phyloP scores from a whole-genome alignment of 345 rosid genomes.

The Brassica incana region DNA sequence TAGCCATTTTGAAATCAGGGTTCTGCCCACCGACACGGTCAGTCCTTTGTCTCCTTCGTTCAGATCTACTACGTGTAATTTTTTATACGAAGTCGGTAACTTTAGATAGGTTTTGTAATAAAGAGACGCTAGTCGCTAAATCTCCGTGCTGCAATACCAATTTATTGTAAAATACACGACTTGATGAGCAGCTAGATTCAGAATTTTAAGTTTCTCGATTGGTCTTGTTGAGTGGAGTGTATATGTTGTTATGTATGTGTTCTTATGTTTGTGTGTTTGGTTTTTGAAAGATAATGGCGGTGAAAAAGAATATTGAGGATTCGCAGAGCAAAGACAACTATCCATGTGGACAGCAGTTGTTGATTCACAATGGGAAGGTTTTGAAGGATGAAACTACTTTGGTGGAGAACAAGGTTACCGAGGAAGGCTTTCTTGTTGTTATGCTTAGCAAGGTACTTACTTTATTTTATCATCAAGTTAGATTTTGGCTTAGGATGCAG shows the following conservation, averaged over 20 bases:
- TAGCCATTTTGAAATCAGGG: slow-evolving; percentile 92
- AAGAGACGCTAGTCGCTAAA: neutral
- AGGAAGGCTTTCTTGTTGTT: slow-evolving; percentile 94
- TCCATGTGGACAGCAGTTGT: slow-evolving; percentile 88
- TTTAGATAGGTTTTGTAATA: neutral
- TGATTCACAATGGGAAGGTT: slow-evolving; percentile 96
- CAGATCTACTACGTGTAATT: neutral
- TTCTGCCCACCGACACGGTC: slow-evolving; percentile 83
- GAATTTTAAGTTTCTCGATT: slow-evolving; percentile 8
- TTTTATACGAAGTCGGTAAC: neutral
- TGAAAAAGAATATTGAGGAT: slow-evolving; percentile 94
- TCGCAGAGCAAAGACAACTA: slow-evolving; percentile 87
- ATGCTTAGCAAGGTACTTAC: slow-evolving; percentile 91
- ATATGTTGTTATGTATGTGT: slow-evolving; percentile 63
- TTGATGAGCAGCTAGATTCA: slow-evolving; percentile 12
- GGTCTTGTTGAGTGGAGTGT: slow-evolving; percentile 57
- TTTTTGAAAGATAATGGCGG: slow-evolving; percentile 69
- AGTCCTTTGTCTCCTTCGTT: slow-evolving; percentile 31
- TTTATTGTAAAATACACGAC: neutral
- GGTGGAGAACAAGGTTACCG: slow-evolving; percentile 75
- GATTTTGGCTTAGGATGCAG: neutral
- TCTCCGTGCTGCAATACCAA: slow-evolving; percentile 41
- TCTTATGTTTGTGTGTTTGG: slow-evolving; percentile 43
- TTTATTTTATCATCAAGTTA: neutral
- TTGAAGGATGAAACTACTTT: slow-evolving; percentile 93